Evolutionary conservation across 2,329 filamentous ascomycete genomes (phyloP).

Genomic region (Clonostachys chloroleuca): DNA sequence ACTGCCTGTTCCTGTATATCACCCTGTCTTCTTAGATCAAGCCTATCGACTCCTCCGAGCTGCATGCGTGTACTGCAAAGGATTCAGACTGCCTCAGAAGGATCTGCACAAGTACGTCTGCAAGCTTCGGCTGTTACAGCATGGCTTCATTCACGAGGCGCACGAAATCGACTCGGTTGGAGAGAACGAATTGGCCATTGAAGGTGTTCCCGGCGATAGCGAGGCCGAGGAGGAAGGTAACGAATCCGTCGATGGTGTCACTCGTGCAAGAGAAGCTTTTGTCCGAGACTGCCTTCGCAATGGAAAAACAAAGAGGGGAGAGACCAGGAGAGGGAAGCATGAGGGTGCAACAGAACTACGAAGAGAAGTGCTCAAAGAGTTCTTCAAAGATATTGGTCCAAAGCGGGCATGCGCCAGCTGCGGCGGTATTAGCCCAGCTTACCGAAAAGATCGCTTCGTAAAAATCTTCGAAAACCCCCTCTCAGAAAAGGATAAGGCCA

Average conservation of each 20-base stretch:
- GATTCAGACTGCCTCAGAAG: slow-evolving; percentile 73
- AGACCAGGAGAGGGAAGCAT: slow-evolving; percentile 64
- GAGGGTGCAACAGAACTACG: slow-evolving; percentile 78
- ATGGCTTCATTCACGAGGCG: slow-evolving; percentile 73
- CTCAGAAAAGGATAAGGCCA: slow-evolving; percentile 66
- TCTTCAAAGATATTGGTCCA: slow-evolving; percentile 68
- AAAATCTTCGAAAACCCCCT: slow-evolving; percentile 91
- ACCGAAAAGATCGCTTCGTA: slow-evolving; percentile 83
- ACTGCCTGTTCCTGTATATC: slow-evolving; percentile 87
- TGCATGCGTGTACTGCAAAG: slow-evolving; percentile 87
- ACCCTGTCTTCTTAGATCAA: slow-evolving; percentile 95
- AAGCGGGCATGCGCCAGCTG: slow-evolving; percentile 65
- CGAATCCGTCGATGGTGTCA: slow-evolving; percentile 43
- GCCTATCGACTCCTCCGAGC: slow-evolving; percentile 78
- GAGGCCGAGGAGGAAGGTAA: slow-evolving; percentile 63
- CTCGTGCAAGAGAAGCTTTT: slow-evolving; percentile 56
- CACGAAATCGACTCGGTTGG: slow-evolving; percentile 49
- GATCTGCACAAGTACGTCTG: slow-evolving; percentile 77
- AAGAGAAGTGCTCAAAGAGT: slow-evolving; percentile 72
- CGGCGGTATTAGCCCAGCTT: slow-evolving; percentile 70
- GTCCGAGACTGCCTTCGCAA: slow-evolving; percentile 68
- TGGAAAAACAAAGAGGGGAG: slow-evolving; percentile 43
- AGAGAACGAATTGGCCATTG: slow-evolving; percentile 30
- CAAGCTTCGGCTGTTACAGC: slow-evolving; percentile 80
- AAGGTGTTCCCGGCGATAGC: slow-evolving; percentile 36